Conservation (phyloP, 2,329 filamentous ascomycete species). For the Lasiodiplodia gonubiensis region DNA sequence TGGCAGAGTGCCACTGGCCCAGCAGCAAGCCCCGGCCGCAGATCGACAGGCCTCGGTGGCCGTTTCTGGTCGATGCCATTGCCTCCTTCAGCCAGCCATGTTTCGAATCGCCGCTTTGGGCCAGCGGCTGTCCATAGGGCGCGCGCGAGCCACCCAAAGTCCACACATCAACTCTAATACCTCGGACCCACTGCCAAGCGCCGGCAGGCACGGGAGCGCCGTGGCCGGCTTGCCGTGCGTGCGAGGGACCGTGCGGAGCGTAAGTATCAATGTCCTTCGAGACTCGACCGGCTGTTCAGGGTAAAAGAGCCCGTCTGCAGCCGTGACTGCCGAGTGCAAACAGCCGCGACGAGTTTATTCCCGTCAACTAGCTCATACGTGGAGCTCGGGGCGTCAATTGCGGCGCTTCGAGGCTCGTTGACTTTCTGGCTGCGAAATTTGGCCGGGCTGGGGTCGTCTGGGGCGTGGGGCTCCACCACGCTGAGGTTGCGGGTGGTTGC, state of each 20-base stretch:
- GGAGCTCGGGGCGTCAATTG: conserved; percentile 13
- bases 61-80: conserved; percentile 26
- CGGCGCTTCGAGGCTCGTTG: background rate
- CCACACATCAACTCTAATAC: background rate
- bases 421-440: conserved; percentile 1
- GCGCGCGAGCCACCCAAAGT: conserved; percentile 3
- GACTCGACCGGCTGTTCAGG: conserved; percentile 15
- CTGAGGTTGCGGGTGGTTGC: background rate
- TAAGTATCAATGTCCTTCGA: background rate
- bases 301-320: conserved; percentile 6
- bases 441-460: background rate
- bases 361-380: background rate
- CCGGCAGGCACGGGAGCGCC: conserved; percentile 1
- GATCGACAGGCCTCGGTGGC: conserved; percentile 10
- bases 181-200: background rate
- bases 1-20: conserved; percentile 9
- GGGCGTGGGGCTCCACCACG: background rate
- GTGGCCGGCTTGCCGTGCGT: background rate
- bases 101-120: conserved; percentile 17
- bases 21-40: conserved; percentile 12
- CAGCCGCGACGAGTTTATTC: conserved; percentile 7
- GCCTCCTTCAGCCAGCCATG: conserved; percentile 23
- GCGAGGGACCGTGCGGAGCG: background rate
- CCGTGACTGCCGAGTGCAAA: background rate
- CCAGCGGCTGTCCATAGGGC: background rate